Evolutionary conservation across 2,329 filamentous ascomycete species (phyloP).

Genomic region (Colletotrichum brevisporum): DNA sequence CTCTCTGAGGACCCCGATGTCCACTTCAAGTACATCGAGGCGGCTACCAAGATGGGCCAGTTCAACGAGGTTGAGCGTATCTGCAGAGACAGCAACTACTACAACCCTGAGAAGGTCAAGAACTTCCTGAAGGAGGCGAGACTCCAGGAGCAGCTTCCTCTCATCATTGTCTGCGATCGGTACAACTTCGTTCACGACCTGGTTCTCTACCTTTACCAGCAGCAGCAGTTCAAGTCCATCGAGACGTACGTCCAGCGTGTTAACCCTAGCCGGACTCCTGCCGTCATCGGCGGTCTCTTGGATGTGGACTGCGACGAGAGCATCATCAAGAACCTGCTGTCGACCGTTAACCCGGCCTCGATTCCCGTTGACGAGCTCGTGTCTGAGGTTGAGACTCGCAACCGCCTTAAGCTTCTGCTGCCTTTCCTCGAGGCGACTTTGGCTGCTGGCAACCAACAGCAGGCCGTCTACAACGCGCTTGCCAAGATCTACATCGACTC

Average conservation of each 20-base stretch:
- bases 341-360: constrained; percentile 84
- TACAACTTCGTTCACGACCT: constrained; percentile 99
- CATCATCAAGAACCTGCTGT: constrained; percentile 93
- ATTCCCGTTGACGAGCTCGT: constrained; percentile 97
- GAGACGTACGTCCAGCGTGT: constrained; percentile 98
- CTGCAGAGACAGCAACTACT: constrained; percentile 91
- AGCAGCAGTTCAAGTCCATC: constrained; percentile 99
- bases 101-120: constrained; percentile 96
- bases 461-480: constrained; percentile 95
- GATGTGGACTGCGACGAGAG: constrained; percentile 98
- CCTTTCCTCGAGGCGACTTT: constrained; percentile 96
- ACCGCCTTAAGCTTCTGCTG: constrained; percentile 93
- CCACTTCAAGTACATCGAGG: constrained; percentile 99
- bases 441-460: constrained; percentile 91
- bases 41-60: constrained; percentile 93
- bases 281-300: constrained; percentile 91
- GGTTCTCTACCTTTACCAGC: constrained; percentile 97
- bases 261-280: constrained; percentile 90
- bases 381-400: constrained; percentile 92
- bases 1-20: constrained; percentile 95
- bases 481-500: constrained; percentile 99
- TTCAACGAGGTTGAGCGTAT: constrained; percentile 97
- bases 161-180: constrained; percentile 99
- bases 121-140: constrained; percentile 99
- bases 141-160: constrained; percentile 90